Evolutionary conservation across 2,329 filamentous ascomycete species (phyloP).

Genomic region (Aspergillus pseudotamarii): DNA sequence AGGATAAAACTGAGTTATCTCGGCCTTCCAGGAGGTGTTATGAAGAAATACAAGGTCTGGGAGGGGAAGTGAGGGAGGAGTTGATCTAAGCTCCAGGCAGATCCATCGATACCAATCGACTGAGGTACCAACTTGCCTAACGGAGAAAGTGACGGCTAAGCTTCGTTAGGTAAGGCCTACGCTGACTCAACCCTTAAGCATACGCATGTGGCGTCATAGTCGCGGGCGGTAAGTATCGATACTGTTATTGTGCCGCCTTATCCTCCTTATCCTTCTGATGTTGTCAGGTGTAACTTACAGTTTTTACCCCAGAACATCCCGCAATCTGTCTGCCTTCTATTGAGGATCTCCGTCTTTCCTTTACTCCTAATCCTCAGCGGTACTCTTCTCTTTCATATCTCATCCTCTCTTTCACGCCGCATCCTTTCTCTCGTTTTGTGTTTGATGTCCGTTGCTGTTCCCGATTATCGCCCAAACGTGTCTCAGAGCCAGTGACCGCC

Average conservation of each 20-base stretch:
- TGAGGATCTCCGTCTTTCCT: not conserved
- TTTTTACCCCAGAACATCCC: conserved; percentile 8
- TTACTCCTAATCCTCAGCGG: not conserved
- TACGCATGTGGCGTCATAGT: conserved; percentile 37
- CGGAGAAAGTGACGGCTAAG: conserved; percentile 4
- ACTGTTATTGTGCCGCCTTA: conserved; percentile 16
- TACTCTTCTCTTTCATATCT: not conserved
- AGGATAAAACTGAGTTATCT: not conserved
- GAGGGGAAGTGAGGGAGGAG: conserved; percentile 1
- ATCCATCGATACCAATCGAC: conserved; percentile 12
- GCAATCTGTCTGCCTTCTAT: conserved; percentile 10
- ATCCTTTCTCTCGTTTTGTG: not conserved
- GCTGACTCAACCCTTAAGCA: conserved; percentile 17
- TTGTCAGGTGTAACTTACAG: conserved; percentile 1
- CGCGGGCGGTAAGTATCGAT: conserved; percentile 34
- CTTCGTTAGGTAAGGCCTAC: not conserved
- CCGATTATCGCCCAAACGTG: not conserved
- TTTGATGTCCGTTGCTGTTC: not conserved
- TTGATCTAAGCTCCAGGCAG: conserved; percentile 19
- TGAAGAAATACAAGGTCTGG: not conserved
- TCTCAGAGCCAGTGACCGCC: conserved; percentile 1
- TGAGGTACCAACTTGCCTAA: conserved; percentile 16
- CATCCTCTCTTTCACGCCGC: not conserved
- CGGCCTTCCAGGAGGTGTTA: not conserved
- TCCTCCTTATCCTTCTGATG: not conserved